Conservation (phyloP, 176 grass and related monocot species). For the Hordeum marinum region DNA sequence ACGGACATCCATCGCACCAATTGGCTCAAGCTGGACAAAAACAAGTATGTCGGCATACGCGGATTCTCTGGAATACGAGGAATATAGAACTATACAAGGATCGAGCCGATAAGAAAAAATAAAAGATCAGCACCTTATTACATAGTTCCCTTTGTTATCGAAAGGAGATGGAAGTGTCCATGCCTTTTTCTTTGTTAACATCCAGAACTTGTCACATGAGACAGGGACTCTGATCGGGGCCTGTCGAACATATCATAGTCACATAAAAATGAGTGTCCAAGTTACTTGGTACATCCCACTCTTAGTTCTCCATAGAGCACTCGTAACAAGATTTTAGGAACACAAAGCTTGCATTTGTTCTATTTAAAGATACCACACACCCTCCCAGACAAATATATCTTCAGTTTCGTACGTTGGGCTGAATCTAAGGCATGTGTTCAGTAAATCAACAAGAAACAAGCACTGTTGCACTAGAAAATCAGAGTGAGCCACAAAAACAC, state of each 20-base stretch:
- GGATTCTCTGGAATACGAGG: background rate
- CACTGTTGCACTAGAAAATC: background rate
- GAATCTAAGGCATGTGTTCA: background rate
- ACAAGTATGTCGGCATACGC: background rate
- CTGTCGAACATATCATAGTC: constrained; percentile 34
- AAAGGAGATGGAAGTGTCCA: constrained; percentile 85
- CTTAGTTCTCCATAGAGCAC: background rate
- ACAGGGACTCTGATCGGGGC: constrained; percentile 73
- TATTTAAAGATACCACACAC: background rate
- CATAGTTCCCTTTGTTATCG: constrained; percentile 87
- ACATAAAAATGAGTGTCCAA: background rate
- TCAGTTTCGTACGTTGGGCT: background rate
- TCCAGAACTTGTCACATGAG: constrained; percentile 82
- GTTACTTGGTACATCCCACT: background rate
- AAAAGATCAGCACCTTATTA: constrained; percentile 58
- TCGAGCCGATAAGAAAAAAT: background rate
- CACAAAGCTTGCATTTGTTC: background rate
- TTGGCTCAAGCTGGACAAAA: constrained; percentile 68
- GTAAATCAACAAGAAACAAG: background rate
- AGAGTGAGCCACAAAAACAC: background rate
- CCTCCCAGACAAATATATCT: background rate
- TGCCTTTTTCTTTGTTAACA: constrained; percentile 69
- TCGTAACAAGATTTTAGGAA: background rate
- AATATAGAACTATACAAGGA: background rate
- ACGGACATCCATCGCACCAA: constrained; percentile 81